phyloP scores from a whole-genome alignment of 768 basidiomycete species.

The Steccherinum ochraceum region DNA sequence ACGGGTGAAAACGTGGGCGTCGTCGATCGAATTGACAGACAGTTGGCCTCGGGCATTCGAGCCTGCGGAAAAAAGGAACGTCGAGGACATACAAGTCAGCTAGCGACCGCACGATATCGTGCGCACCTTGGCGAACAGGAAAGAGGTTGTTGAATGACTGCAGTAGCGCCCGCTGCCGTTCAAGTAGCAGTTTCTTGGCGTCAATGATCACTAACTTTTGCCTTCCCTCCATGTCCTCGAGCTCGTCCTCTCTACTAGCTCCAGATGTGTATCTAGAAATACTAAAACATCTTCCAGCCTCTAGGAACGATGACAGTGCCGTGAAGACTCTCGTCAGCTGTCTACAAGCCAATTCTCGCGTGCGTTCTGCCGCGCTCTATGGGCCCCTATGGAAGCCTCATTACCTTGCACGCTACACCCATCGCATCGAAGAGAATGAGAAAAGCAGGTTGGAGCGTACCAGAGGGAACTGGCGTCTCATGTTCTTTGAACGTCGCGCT shows the following conservation, averaged over 20 bases:
- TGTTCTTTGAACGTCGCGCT: slow-evolving; percentile 39
- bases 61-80: slow-evolving; percentile 34
- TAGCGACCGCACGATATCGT: neutral
- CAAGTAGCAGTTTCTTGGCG: too few relatives aligned
- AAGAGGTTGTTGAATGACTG: too few relatives aligned
- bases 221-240: too few relatives aligned
- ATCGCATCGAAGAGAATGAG: slow-evolving; percentile 34
- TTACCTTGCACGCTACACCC: slow-evolving; percentile 43
- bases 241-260: too few relatives aligned
- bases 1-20: slow-evolving; percentile 32
- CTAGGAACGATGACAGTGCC: slow-evolving; percentile 15
- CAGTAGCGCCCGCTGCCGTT: too few relatives aligned
- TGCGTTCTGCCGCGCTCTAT: slow-evolving; percentile 39
- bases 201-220: too few relatives aligned
- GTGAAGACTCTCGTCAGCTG: slow-evolving; percentile 33
- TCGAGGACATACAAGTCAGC: neutral
- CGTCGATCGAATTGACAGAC: slow-evolving; percentile 31
- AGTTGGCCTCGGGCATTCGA: slow-evolving; percentile 47
- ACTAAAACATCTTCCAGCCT: slow-evolving; percentile 26
- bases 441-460: slow-evolving; percentile 22
- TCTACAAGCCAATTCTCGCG: slow-evolving; percentile 28
- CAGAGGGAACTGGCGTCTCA: slow-evolving; percentile 37
- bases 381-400: slow-evolving; percentile 45
- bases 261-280: slow-evolving; percentile 29
- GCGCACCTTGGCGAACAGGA: too few relatives aligned